A percentile compares a stretch with the other conserved stretches of the same genome.
Evolutionary conservation across 306 rosid species (phyloP).

Genomic region (Abrus precatorius): DNA sequence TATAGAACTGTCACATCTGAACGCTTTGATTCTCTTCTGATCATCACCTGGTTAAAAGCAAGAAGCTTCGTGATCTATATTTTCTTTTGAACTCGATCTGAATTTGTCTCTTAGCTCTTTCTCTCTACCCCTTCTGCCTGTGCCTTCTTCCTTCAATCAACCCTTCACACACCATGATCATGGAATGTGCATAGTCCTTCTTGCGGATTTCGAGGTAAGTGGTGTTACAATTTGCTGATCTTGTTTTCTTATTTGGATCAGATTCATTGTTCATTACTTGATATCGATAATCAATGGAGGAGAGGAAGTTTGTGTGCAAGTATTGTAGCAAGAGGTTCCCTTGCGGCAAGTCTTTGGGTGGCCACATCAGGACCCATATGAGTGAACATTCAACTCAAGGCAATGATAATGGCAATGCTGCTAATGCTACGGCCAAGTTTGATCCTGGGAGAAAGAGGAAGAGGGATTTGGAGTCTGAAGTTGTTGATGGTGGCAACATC

Average conservation of each 20-base stretch:
- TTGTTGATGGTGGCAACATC: constrained; percentile 39
- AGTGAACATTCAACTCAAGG: constrained; percentile 50
- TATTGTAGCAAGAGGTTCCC: constrained; percentile 69
- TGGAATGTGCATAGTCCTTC: constrained; percentile 53
- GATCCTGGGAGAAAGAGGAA: constrained; percentile 58
- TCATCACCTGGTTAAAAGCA: constrained; percentile 46
- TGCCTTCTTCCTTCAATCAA: constrained; percentile 12
- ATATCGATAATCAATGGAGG: constrained; percentile 53
- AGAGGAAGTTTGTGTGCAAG: constrained; percentile 75
- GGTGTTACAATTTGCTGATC: constrained; percentile 41
- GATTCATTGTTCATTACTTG: constrained; percentile 20
- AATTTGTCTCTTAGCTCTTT: constrained; percentile 34
- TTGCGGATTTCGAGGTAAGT: constrained; percentile 57
- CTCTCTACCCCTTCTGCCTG: too few species aligned
- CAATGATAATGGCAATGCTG: constrained; percentile 47
- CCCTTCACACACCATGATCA: constrained; percentile 29
- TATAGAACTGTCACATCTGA: constrained; percentile 79
- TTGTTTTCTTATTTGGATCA: constrained; percentile 42
- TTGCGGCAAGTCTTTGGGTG: constrained; percentile 85
- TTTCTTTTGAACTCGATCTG: constrained; percentile 56
- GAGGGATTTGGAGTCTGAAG: constrained; percentile 65
- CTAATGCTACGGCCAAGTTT: constrained; percentile 49
- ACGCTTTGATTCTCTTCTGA: constrained; percentile 61
- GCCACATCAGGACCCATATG: constrained; percentile 84
- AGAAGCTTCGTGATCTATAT: constrained; percentile 64